A percentile compares a stretch with the other conserved stretches of the same genome.
Conservation (phyloP, 257 asterid genomes). For the Solanum etuberosum region DNA sequence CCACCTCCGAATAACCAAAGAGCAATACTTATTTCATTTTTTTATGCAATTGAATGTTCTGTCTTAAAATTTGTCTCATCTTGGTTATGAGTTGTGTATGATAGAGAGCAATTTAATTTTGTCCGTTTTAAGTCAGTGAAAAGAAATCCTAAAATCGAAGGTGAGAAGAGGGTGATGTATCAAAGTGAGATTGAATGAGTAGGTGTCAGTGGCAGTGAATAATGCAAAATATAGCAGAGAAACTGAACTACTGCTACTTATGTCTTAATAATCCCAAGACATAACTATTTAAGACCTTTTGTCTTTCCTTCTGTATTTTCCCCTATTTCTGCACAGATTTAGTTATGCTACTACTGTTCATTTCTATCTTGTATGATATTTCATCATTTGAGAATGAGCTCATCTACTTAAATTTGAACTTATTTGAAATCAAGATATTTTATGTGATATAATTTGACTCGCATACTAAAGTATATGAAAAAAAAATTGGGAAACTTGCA, state of each 20-base stretch:
- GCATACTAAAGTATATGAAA: background rate
- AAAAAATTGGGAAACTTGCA: background rate
- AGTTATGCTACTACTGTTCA: background rate
- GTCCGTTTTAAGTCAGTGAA: background rate
- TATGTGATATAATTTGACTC: background rate
- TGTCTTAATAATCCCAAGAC: slow-evolving; percentile 7
- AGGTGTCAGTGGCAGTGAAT: slow-evolving; percentile 5
- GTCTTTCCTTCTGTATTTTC: slow-evolving; percentile 2
- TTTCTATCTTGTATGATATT: background rate
- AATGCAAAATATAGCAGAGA: slow-evolving; percentile 24
- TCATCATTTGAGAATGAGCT: background rate
- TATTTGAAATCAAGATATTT: no score
- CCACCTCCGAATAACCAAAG: background rate
- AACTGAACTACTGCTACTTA: slow-evolving; percentile 5
- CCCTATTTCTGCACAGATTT: background rate
- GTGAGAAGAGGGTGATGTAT: background rate
- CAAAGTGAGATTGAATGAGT: background rate
- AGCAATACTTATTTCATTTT: no score
- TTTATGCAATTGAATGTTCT: background rate
- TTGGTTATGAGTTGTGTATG: slow-evolving; percentile 1
- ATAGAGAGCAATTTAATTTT: background rate
- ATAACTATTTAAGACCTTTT: background rate
- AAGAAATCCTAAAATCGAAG: slow-evolving; percentile 5
- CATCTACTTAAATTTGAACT: background rate
- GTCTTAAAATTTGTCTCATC: slow-evolving; percentile 7